phyloP scores from a whole-genome alignment of 2,329 filamentous ascomycete species.

The Coniella vitis region DNA sequence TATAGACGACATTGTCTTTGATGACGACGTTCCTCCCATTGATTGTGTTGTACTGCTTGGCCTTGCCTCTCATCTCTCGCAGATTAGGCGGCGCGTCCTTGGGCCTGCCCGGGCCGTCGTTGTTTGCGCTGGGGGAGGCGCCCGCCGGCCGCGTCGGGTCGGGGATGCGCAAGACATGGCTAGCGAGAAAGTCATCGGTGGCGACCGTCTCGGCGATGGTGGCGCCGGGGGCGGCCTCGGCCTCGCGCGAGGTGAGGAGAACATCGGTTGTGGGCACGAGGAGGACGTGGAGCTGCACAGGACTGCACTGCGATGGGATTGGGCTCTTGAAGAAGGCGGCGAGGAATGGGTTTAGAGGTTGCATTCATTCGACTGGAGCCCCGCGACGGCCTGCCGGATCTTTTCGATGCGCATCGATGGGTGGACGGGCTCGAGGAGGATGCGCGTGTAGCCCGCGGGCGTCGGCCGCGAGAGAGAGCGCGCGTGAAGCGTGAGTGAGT shows the following conservation, averaged over 20 bases:
- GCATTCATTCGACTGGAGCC: constrained; percentile 57
- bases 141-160: constrained; percentile 40
- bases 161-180: constrained; percentile 89
- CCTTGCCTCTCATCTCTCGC: constrained; percentile 84
- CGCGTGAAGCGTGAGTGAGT: too few relatives aligned
- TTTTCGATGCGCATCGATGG: constrained; percentile 12
- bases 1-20: constrained; percentile 89
- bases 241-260: constrained; percentile 79
- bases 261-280: constrained; percentile 91
- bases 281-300: constrained; percentile 85
- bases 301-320: constrained; percentile 83
- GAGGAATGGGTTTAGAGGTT: constrained; percentile 97
- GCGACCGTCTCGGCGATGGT: constrained; percentile 73
- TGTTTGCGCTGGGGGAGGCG: constrained; percentile 22
- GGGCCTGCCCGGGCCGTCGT: constrained; percentile 31
- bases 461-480: too few relatives aligned
- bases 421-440: not conserved
- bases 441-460: constrained; percentile 2
- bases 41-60: constrained; percentile 86
- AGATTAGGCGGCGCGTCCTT: constrained; percentile 58
- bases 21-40: constrained; percentile 92
- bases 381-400: constrained; percentile 15
- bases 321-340: constrained; percentile 98
- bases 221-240: constrained; percentile 61
- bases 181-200: constrained; percentile 91